These are phyloP conservation scores for Zelopaecilomyces penicillatus DNA, from an alignment of 2,329 filamentous ascomycete genomes.

Conservation along the genomic window DNA sequence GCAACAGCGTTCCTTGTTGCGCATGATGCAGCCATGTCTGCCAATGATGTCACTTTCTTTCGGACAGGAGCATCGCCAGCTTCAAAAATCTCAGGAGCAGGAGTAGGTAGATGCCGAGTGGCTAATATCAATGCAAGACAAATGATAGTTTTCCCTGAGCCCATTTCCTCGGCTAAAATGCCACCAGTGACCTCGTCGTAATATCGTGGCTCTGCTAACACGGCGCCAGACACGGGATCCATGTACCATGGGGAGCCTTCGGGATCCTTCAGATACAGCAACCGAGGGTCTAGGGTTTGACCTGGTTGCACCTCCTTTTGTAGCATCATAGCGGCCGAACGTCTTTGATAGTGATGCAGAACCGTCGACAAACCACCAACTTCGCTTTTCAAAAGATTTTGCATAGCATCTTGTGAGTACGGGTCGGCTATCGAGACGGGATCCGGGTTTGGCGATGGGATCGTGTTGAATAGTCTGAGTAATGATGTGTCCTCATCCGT, in stretches of 20 bases:
- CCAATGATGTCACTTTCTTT: constrained; percentile 50
- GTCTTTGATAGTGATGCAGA: constrained; percentile 71
- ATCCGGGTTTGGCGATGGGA: constrained; percentile 59
- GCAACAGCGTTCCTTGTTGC: constrained; percentile 59
- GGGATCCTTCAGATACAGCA: constrained; percentile 53
- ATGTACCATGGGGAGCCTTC: constrained; percentile 59
- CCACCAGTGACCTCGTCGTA: constrained; percentile 73
- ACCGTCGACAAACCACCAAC: constrained; percentile 52
- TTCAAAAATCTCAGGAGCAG: constrained; percentile 55
- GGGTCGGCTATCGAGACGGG: constrained; percentile 38
- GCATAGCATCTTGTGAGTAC: constrained; percentile 45
- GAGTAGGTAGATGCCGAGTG: constrained; percentile 60
- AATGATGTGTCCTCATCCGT: constrained; percentile 42
- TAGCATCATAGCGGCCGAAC: constrained; percentile 75
- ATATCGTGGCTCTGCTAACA: constrained; percentile 56
- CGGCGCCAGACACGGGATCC: constrained; percentile 53
- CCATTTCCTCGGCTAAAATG: constrained; percentile 75
- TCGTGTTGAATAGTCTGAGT: constrained; percentile 63
- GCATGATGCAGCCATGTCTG: constrained; percentile 67
- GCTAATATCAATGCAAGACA: constrained; percentile 70
- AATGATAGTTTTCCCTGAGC: constrained; percentile 79
- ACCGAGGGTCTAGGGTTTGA: constrained; percentile 62
- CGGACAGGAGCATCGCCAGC: constrained; percentile 27
- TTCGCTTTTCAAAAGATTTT: constrained; percentile 43
- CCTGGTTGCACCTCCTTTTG: constrained; percentile 64